These are phyloP conservation scores for Lycium ferocissimum DNA, from an alignment of 257 asterid genomes.

Conservation along the genomic window DNA sequence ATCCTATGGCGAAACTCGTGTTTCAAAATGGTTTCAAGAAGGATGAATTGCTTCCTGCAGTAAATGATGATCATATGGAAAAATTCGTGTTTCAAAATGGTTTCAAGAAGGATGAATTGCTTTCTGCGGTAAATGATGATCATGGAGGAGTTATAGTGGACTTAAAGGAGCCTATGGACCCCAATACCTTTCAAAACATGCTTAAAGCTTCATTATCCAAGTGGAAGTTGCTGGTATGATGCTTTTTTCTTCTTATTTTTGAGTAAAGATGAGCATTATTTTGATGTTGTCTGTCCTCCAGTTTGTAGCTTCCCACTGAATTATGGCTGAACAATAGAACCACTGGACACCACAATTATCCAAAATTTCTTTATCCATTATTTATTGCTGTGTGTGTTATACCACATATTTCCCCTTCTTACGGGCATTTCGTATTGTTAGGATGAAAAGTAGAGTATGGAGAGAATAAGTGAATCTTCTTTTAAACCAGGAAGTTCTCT, in stretches of 20 bases:
- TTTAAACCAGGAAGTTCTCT: background rate
- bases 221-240: constrained; percentile 73
- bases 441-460: background rate
- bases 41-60: constrained; percentile 54
- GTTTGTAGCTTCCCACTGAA: background rate
- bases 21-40: constrained; percentile 44
- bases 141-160: constrained; percentile 74
- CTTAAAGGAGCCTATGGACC: constrained; percentile 63
- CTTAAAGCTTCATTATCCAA: constrained; percentile 60
- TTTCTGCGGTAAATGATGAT: constrained; percentile 61
- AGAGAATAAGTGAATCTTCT: background rate
- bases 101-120: constrained; percentile 41
- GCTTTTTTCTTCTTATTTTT: background rate
- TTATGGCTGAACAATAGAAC: background rate
- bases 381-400: background rate
- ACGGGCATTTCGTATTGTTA: background rate
- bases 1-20: constrained; percentile 51
- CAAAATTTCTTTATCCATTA: background rate
- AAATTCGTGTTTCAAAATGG: constrained; percentile 44
- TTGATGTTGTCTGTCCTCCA: background rate
- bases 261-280: constrained; percentile 11
- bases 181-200: constrained; percentile 45
- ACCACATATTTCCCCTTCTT: background rate
- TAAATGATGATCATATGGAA: constrained; percentile 56
- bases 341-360: background rate